A percentile compares a stretch with the other conserved stretches of the same genome.
These are phyloP conservation scores for Dipteronia dyeriana DNA, from an alignment of 345 rosid species.

Conservation along the genomic window DNA sequence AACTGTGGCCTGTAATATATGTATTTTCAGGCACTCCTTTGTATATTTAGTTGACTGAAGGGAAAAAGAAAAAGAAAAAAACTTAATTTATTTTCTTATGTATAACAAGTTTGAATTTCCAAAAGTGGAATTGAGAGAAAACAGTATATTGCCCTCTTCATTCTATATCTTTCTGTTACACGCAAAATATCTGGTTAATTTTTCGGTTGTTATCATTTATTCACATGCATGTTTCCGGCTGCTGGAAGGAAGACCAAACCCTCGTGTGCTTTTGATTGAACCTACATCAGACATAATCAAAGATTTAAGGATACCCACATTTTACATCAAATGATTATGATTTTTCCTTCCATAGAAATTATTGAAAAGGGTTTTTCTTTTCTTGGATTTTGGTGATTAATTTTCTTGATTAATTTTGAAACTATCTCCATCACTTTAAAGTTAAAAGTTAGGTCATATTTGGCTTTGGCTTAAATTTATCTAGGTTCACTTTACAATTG, in stretches of 20 bases:
- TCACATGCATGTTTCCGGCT: too few relatives aligned
- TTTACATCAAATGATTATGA: not conserved
- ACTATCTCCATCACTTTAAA: too few relatives aligned
- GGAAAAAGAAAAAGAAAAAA: not conserved
- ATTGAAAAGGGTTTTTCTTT: not conserved
- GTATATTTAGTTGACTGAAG: conserved; percentile 22
- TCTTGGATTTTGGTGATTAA: not conserved
- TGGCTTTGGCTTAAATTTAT: not conserved
- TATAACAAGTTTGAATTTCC: not conserved
- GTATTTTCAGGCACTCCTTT: conserved; percentile 24
- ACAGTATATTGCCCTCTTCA: not conserved
- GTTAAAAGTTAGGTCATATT: too few relatives aligned
- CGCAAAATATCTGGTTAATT: too few relatives aligned
- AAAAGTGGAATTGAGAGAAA: not conserved
- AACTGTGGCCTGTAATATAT: conserved; percentile 23
- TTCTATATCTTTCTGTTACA: not conserved
- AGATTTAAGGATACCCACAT: too few relatives aligned
- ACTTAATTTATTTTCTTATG: not conserved
- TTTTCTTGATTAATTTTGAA: too few relatives aligned
- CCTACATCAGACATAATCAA: too few relatives aligned
- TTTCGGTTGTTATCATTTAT: too few relatives aligned
- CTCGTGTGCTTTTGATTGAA: too few relatives aligned
- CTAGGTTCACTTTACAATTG: not conserved
- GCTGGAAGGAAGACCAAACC: too few relatives aligned
- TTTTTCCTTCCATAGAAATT: too few relatives aligned